Percentiles rank a stretch among this genome's conserved stretches.
phyloP scores from a whole-genome alignment of 2,329 filamentous ascomycete species.

The Aspergillus sp. region DNA sequence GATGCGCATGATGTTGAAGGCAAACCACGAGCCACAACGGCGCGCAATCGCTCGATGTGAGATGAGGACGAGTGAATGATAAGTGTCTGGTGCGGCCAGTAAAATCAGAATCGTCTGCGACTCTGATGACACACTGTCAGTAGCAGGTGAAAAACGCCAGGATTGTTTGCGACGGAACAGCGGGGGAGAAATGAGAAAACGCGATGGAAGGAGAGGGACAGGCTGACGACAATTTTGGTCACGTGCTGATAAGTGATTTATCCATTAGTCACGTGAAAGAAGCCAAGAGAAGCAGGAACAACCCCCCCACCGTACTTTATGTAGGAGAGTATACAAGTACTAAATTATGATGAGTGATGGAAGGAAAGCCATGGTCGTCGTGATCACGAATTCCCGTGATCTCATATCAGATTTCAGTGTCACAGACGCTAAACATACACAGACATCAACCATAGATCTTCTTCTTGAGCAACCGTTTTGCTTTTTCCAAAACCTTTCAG shows the following conservation, averaged over 20 bases:
- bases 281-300: background rate
- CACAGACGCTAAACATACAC: slow-evolving; percentile 16
- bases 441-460: slow-evolving; percentile 15
- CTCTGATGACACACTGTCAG: too few relatives aligned
- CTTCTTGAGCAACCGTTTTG: slow-evolving; percentile 2
- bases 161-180: background rate
- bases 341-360: background rate
- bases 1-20: background rate
- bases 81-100: background rate
- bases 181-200: background rate
- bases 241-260: background rate
- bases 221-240: background rate
- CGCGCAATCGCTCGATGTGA: background rate
- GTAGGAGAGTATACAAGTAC: too few relatives aligned
- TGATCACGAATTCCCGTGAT: background rate
- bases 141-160: too few relatives aligned
- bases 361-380: background rate
- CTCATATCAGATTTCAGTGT: slow-evolving; percentile 6
- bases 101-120: too few relatives aligned
- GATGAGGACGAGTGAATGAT: background rate
- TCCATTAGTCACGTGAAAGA: background rate
- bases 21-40: background rate
- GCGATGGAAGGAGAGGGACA: background rate
- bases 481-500: slow-evolving; percentile 5
- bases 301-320: too few relatives aligned